Evolutionary conservation across 345 rosid genomes (phyloP).

Genomic region (Orychophragmus violaceus): DNA sequence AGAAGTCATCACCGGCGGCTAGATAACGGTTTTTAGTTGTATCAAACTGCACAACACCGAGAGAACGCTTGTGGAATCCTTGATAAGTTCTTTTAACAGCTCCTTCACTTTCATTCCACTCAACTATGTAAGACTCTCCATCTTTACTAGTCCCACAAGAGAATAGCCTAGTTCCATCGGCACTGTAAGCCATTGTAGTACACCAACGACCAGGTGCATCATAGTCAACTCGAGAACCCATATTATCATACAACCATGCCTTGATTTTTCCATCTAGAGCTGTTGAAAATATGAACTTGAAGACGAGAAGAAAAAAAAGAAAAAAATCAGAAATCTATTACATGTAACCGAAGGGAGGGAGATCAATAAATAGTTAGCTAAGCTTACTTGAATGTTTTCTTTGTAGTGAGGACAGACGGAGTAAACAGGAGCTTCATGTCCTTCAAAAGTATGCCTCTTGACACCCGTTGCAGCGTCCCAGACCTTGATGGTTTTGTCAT

Average conservation of each 20-base stretch:
- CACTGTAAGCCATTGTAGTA: constrained; percentile 90
- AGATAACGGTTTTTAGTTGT: constrained; percentile 72
- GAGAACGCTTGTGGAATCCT: constrained; percentile 75
- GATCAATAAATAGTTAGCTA: not conserved
- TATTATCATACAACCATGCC: constrained; percentile 83
- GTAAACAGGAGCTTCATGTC: constrained; percentile 86
- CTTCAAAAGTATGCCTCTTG: constrained; percentile 69
- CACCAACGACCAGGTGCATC: constrained; percentile 95
- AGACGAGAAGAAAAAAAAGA: constrained; percentile 23
- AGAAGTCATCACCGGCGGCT: constrained; percentile 89
- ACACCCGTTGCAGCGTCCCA: constrained; percentile 79
- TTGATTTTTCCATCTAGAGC: constrained; percentile 86
- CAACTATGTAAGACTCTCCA: constrained; percentile 72
- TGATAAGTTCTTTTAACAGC: constrained; percentile 70
- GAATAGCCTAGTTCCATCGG: constrained; percentile 86
- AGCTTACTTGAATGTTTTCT: constrained; percentile 74
- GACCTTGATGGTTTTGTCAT: constrained; percentile 86
- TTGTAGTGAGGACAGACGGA: constrained; percentile 84
- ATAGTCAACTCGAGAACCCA: constrained; percentile 85
- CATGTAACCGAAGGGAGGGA: not conserved
- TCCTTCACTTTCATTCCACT: constrained; percentile 95
- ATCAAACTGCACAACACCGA: constrained; percentile 84
- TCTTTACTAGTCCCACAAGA: constrained; percentile 92
- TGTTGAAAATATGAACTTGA: constrained; percentile 83
- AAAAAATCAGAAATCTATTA: not conserved